Percentiles rank a stretch among this genome's conserved stretches.
These are phyloP conservation scores for Musa acuminata DNA, from an alignment of 176 grass and related monocot genomes.

Conservation along the genomic window DNA sequence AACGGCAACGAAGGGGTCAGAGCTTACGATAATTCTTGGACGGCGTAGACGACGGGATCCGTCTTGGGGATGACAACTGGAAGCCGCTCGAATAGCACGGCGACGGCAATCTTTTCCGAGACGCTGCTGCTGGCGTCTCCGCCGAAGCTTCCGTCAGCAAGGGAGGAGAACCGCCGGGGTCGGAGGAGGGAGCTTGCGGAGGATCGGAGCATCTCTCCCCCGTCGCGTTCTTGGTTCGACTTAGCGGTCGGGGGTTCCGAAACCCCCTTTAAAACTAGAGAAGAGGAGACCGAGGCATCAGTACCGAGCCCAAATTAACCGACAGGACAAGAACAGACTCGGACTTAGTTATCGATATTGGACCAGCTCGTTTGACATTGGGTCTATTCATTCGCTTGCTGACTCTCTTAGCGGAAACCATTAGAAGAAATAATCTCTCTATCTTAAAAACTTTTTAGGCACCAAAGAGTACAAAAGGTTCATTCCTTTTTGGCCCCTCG, in stretches of 20 bases:
- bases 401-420: no score
- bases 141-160: neutral
- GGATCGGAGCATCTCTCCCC: slow-evolving; percentile 11
- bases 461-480: neutral
- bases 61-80: slow-evolving; percentile 86
- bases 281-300: neutral
- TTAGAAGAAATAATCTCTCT: no score
- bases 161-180: slow-evolving; percentile 35
- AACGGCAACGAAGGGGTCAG: neutral
- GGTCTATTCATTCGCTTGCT: no score
- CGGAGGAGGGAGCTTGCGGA: neutral
- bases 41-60: slow-evolving; percentile 76
- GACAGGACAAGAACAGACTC: no score
- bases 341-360: no score
- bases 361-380: no score
- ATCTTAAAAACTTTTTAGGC: no score
- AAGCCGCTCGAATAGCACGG: slow-evolving; percentile 87
- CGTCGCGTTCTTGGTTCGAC: neutral
- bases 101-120: slow-evolving; percentile 60
- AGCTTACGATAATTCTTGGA: slow-evolving; percentile 83
- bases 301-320: no score
- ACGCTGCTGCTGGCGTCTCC: neutral
- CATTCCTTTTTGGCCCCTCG: slow-evolving; percentile 1
- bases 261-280: neutral
- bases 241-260: neutral